Evolutionary conservation across 345 rosid species (phyloP).

Genomic region (Rubroshorea leprosula): DNA sequence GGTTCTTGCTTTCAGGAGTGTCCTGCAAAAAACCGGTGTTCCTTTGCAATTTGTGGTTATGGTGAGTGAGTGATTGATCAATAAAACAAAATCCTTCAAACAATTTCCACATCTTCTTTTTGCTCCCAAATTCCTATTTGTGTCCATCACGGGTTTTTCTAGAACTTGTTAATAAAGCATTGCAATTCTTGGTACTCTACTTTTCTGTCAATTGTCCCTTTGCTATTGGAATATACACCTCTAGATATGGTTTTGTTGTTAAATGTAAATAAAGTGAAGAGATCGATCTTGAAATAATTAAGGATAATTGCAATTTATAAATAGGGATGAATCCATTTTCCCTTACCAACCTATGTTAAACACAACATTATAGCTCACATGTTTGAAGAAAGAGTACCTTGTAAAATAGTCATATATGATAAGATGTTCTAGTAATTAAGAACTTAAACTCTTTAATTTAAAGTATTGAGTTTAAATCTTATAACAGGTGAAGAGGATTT

Average conservation of each 20-base stretch:
- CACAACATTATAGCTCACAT: too few relatives aligned
- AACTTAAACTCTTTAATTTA: too few relatives aligned
- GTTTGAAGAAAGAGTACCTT: too few relatives aligned
- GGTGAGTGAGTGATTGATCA: constrained; percentile 17
- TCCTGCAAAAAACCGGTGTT: constrained; percentile 16
- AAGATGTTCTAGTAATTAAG: too few relatives aligned
- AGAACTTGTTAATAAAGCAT: not conserved
- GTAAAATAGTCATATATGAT: too few relatives aligned
- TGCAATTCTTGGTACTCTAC: not conserved
- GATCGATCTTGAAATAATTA: too few relatives aligned
- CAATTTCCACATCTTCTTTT: not conserved
- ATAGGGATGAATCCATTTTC: too few relatives aligned
- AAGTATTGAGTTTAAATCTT: too few relatives aligned
- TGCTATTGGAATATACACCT: not conserved
- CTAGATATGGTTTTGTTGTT: not conserved
- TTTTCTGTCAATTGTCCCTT: not conserved
- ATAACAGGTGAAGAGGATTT: too few relatives aligned
- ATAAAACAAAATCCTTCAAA: not conserved
- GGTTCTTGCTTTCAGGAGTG: constrained; percentile 31
- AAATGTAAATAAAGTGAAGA: too few relatives aligned
- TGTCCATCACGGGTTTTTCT: not conserved
- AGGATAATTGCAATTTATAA: too few relatives aligned
- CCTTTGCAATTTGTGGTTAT: constrained; percentile 28
- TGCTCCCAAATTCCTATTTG: not conserved
- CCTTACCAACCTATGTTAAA: too few relatives aligned